Base-by-base conservation (phyloP, 1,284 basidiomycete genomes). In the Farysia itapuensis region DNA sequence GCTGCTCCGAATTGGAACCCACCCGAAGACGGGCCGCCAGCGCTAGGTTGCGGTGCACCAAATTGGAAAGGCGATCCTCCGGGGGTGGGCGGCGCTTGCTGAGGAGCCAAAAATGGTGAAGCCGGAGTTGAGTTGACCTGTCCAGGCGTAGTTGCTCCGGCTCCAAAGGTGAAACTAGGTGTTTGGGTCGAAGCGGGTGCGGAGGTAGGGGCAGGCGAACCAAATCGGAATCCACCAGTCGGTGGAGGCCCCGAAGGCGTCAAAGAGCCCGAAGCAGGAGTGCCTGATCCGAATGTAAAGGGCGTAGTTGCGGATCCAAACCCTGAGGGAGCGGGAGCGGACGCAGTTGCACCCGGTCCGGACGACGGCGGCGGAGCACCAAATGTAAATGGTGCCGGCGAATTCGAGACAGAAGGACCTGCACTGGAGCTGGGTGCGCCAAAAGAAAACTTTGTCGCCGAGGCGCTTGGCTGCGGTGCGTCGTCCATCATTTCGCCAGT, bases 401-500 rank as follows among this genome's bases (percentile, higher is more conserved):
- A n/a, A n/a, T 28, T 28, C 26, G 26, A 9, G 26, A 9, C n/a
- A 9, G 26, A 28, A 28, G 26, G n/a, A 28, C 11, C 9, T 12
- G 26, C 15, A n/a, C n/a, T n/a, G n/a, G n/a, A n/a, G 13, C 23
- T 9, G 5, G 42, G 7, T 23, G 34, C 13, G 20, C 41, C 41
- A 20, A 43, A 43, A 8, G 41, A 29, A 25, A 43, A 43, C 33
- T 18, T 43, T 4, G 33, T 19, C 22, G 41, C 6, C 12, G 39
- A 18, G 11, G 22, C 34, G n/a, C 25, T 22, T 24, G 44, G 42
- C 8, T 36, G 37, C 4, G 60, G 54, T 21, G 60, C 48, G 35
- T 64, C 60, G 16, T 64, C 60, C 60, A 64, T 64, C 60, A 64
- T 64, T 35, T 64, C 52, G 3, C 52, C 40, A 7, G 42, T 44